Base-by-base conservation (phyloP, 2,329 filamentous ascomycete genomes). In the Penicillium sp. region DNA sequence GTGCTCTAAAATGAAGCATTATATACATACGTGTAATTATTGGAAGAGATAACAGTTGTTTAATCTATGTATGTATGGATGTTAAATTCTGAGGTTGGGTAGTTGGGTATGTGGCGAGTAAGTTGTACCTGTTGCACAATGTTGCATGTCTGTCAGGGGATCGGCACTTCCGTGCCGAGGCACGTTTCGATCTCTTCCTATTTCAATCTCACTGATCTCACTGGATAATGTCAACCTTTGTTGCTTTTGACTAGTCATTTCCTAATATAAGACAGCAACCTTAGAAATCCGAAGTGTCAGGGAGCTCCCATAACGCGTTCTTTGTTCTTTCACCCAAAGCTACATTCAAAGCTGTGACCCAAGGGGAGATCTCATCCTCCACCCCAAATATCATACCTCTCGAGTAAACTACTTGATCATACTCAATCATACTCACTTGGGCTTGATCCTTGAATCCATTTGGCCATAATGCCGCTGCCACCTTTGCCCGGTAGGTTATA, bases 151-250 rank as follows among this genome's bases (percentile, higher is more conserved):
- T 9, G 12, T 38, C 31, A 49, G 49, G 38, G 39, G 51, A 55
- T 52, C 55, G 55, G 44, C 50, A 23, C 35, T 6, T 17, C 31
- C 38, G 48, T 55, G 55, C 58, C 58, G 58, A 60, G 58, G 58
- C 42, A 55, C 41, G 38, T 53, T 50, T 36, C 15, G 21, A 31
- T n/a, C 29, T 25, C n/a, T 35, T 39, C 51, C 38, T 39, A 13
- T 38, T 33, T 39, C 38, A 49, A 23, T 44, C 21, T 27, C 45
- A n/a, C 38, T n/a, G 12, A 41, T n/a, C 6, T 23, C 29, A 35
- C 17, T n/a, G 25, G 9, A 23, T 21, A 13, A 17, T 4, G 33
- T 12, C 35, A 19, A 29, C 8, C 6, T 31, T 23, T 25, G 5
- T 17, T 29, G 15, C n/a, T 19, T 21, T 49, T 19, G 12, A 36